Evolutionary conservation across 164 flowering plant species (phyloP).

Genomic region (Pachysandra terminalis): DNA sequence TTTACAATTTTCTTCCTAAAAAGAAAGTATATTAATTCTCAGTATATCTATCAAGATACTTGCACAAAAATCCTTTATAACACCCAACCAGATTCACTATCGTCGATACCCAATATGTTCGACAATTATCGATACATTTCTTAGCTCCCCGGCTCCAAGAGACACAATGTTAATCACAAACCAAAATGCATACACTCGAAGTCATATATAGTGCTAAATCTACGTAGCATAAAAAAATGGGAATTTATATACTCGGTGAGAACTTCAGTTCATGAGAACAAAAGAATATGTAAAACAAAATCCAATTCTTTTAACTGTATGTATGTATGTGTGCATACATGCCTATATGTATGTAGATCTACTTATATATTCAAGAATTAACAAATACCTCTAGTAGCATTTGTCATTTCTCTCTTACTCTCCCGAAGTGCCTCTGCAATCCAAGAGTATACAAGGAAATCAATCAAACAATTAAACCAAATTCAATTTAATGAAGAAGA

Average conservation of each 20-base stretch:
- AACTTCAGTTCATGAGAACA: not conserved
- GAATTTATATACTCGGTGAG: not conserved
- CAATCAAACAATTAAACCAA: not conserved
- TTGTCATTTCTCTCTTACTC: conserved; percentile 77
- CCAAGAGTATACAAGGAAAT: conserved; percentile 1
- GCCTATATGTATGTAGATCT: no score
- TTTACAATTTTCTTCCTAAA: no score
- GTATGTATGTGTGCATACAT: no score
- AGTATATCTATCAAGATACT: no score
- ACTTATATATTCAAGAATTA: not conserved
- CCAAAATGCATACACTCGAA: not conserved
- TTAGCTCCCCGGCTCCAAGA: not conserved
- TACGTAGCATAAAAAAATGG: not conserved
- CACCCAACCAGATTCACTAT: not conserved
- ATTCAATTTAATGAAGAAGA: not conserved
- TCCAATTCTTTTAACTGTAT: not conserved
- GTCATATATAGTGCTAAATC: not conserved
- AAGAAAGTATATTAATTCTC: no score
- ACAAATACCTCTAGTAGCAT: conserved; percentile 71
- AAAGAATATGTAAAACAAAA: not conserved
- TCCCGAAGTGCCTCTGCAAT: conserved; percentile 70
- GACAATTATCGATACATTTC: not conserved
- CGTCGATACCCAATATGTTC: no score
- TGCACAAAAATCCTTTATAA: no score
- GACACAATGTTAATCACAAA: not conserved